These are phyloP conservation scores for Cunninghamia lanceolata DNA, from an alignment of 75 land plant genomes.

Conservation along the genomic window DNA sequence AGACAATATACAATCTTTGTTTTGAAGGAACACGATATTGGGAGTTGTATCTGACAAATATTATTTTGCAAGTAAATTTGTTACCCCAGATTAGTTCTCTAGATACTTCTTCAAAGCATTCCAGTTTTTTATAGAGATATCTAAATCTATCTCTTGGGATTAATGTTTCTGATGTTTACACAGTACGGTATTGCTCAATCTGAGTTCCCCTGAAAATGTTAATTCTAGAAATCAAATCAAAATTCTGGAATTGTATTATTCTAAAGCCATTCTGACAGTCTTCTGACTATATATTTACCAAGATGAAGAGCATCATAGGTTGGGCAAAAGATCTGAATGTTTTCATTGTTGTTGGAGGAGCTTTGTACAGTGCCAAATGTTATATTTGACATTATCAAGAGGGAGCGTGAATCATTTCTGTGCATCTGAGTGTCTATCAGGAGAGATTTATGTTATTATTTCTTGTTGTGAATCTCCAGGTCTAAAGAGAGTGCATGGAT, in stretches of 20 bases:
- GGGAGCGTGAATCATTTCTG: not conserved
- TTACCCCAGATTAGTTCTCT: not conserved
- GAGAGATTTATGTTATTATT: not conserved
- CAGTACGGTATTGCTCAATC: not conserved
- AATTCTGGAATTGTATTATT: not conserved
- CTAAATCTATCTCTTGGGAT: not conserved
- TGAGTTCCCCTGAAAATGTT: not conserved
- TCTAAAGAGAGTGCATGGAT: slow-evolving; percentile 88
- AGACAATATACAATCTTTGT: not conserved
- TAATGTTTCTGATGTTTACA: not conserved
- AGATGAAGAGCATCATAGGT: not conserved
- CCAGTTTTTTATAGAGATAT: not conserved
- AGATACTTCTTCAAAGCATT: not conserved
- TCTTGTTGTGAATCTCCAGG: slow-evolving; percentile 42
- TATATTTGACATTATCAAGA: not conserved
- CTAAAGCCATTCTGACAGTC: not conserved
- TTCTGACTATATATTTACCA: not conserved
- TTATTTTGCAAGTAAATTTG: not conserved
- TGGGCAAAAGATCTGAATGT: not conserved
- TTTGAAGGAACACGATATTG: not conserved
- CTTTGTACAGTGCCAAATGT: not conserved
- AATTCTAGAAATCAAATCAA: not conserved
- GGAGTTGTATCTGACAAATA: not conserved
- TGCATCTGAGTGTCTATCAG: slow-evolving; percentile 1
- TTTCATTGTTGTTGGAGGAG: not conserved